Percentiles rank a stretch among this genome's conserved stretches.
phyloP scores from a whole-genome alignment of 1,284 basidiomycete species.

The Amylostereum areolatum region DNA sequence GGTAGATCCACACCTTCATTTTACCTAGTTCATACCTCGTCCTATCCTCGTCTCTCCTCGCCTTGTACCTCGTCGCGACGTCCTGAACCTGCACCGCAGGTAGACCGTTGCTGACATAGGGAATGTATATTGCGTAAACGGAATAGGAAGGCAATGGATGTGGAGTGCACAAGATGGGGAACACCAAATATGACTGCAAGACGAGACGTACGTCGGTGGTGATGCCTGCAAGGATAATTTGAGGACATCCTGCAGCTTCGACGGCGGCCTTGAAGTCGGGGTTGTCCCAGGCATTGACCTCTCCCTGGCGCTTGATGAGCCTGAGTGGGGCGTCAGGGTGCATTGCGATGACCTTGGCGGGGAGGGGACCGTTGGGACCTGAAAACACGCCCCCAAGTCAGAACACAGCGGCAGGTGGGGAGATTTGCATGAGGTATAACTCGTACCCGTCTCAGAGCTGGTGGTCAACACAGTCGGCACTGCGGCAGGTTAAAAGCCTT shows the following conservation, averaged over 20 bases:
- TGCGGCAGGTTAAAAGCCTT: constrained; percentile 38
- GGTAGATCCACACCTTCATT: too few relatives aligned
- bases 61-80: too few relatives aligned
- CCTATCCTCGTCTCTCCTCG: too few relatives aligned
- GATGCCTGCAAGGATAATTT: constrained; percentile 43
- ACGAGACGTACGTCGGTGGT: constrained; percentile 35
- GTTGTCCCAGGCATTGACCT: constrained; percentile 47
- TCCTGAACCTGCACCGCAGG: too few relatives aligned
- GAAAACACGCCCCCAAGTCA: background rate
- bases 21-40: too few relatives aligned
- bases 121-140: background rate
- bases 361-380: constrained; percentile 43
- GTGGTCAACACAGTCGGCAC: constrained; percentile 39
- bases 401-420: background rate
- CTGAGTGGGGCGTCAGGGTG: constrained; percentile 38
- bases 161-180: too few relatives aligned
- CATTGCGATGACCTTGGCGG: constrained; percentile 35
- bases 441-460: constrained; percentile 37
- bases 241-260: constrained; percentile 39
- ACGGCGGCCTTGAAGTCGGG: constrained; percentile 39
- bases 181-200: background rate
- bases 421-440: background rate
- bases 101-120: too few relatives aligned
- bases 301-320: constrained; percentile 37
- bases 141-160: background rate